A percentile compares a stretch with the other conserved stretches of the same genome.
Conservation (phyloP, 202 grass and related monocot species). For the Setaria italica region DNA sequence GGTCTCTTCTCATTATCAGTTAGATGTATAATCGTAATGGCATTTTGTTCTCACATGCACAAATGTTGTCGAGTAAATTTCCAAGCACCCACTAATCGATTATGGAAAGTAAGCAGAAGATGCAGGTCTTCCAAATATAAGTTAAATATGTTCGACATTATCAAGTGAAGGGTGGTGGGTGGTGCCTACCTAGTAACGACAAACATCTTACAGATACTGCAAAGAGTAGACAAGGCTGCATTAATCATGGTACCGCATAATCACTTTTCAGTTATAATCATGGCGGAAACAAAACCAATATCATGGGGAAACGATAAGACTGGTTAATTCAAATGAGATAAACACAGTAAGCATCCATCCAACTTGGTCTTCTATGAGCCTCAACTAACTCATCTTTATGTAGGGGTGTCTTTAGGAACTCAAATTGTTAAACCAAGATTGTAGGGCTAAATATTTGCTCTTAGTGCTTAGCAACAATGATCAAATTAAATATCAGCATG, state of each 20-base stretch:
- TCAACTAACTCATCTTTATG: background rate
- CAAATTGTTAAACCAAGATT: background rate
- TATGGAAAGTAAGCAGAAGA: background rate
- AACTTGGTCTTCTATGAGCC: slow-evolving; percentile 25
- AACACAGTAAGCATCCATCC: slow-evolving; percentile 23
- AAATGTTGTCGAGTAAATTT: background rate
- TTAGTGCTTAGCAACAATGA: slow-evolving; percentile 16
- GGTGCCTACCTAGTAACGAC: background rate
- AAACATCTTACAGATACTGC: background rate
- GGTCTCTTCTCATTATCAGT: background rate
- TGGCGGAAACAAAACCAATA: slow-evolving; percentile 13
- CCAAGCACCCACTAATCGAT: background rate
- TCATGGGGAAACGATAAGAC: background rate
- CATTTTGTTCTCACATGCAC: background rate
- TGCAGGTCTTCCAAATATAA: slow-evolving; percentile 24
- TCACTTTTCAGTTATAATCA: background rate
- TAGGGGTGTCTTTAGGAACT: background rate
- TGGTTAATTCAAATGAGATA: background rate
- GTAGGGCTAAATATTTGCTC: background rate
- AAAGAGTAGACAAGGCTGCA: background rate
- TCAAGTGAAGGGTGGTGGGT: background rate
- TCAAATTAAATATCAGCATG: slow-evolving; percentile 21
- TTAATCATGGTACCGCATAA: background rate
- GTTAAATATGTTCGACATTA: background rate
- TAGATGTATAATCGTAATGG: background rate